Conservation (phyloP, 202 grass and related monocot species). For the Panicum hallii region DNA sequence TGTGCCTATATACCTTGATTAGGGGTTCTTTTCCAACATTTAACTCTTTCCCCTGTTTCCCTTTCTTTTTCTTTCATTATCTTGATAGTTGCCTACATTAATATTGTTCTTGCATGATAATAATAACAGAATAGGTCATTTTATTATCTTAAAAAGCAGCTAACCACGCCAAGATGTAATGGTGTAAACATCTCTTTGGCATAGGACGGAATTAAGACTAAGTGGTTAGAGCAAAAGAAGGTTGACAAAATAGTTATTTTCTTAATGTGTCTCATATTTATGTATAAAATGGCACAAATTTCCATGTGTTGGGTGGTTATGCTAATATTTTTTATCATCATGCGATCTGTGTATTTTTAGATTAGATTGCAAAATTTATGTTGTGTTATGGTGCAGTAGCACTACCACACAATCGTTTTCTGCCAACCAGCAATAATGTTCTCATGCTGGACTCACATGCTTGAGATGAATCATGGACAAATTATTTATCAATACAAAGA, state of each 20-base stretch:
- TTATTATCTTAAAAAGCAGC: conserved; percentile 3
- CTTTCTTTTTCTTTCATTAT: neutral
- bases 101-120: neutral
- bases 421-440: conserved; percentile 31
- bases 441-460: neutral
- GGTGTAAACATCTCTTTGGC: neutral
- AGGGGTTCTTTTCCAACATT: neutral
- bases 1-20: neutral
- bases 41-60: neutral
- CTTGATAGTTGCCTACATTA: neutral
- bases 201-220: neutral
- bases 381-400: conserved; percentile 12
- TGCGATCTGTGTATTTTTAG: neutral
- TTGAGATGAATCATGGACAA: conserved; percentile 5
- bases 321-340: conserved; percentile 2
- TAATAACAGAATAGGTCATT: neutral
- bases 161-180: neutral
- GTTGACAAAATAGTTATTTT: neutral
- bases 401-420: neutral
- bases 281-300: too few relatives aligned
- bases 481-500: neutral
- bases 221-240: conserved; percentile 5
- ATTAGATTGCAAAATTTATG: neutral
- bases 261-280: neutral
- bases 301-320: neutral